Evolutionary conservation across 305 asterid species (phyloP).

Genomic region (Fraxinus angustifolia): DNA sequence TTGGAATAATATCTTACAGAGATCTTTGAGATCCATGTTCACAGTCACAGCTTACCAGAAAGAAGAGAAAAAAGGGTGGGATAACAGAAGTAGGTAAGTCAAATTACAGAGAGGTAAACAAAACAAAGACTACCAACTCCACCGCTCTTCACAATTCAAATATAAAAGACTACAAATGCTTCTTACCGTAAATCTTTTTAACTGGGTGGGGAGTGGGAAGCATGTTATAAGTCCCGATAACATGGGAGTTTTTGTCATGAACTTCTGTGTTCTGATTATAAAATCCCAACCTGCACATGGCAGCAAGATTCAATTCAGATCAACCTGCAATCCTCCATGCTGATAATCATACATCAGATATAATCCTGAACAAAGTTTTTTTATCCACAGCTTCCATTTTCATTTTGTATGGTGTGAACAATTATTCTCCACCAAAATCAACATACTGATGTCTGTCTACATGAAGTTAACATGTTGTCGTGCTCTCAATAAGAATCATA

Average conservation of each 20-base stretch:
- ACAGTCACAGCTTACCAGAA: neutral
- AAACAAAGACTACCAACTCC: constrained; percentile 50
- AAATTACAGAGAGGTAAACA: constrained; percentile 33
- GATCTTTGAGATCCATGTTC: constrained; percentile 32
- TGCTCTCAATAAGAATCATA: neutral
- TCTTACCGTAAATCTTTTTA: neutral
- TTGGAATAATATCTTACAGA: constrained; percentile 14
- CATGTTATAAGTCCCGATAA: constrained; percentile 45
- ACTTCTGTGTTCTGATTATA: constrained; percentile 26
- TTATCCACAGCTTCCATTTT: constrained; percentile 17
- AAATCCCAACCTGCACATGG: constrained; percentile 50
- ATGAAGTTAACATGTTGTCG: neutral
- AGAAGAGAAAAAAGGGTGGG: neutral
- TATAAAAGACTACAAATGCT: neutral
- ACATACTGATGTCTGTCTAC: neutral
- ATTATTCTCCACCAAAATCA: constrained; percentile 5
- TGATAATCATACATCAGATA: neutral
- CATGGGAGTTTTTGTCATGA: constrained; percentile 34
- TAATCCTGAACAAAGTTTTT: neutral
- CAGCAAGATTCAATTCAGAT: constrained; percentile 43
- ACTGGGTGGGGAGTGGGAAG: constrained; percentile 1
- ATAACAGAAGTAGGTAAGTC: constrained; percentile 24
- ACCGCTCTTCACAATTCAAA: constrained; percentile 27
- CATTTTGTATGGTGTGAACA: constrained; percentile 20
- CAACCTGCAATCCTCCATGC: constrained; percentile 27